These are phyloP conservation scores for Camelina laxa DNA, from an alignment of 345 rosid genomes.

Conservation along the genomic window DNA sequence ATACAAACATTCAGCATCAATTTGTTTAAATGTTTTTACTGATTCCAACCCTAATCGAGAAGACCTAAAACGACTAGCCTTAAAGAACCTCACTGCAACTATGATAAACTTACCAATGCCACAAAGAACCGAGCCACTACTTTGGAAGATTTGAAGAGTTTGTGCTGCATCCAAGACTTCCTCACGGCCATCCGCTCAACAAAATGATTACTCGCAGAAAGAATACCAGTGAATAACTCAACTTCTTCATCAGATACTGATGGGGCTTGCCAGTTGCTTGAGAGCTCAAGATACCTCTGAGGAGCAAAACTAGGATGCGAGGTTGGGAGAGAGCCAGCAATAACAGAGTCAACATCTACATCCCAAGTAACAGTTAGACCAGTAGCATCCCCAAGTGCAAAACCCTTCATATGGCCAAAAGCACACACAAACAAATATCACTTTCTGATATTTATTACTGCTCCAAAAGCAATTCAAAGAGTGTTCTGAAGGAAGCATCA, in stretches of 20 bases:
- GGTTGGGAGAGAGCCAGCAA: conserved; percentile 70
- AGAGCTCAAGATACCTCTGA: conserved; percentile 69
- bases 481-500: conserved; percentile 26
- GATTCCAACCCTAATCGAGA: not conserved
- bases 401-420: conserved; percentile 55
- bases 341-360: conserved; percentile 61
- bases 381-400: conserved; percentile 82
- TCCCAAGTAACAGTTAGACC: conserved; percentile 70
- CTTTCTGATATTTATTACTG: conserved; percentile 27
- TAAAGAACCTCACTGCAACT: not conserved
- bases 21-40: no score
- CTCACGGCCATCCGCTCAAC: conserved; percentile 84
- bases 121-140: conserved; percentile 86
- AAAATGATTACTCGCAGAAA: conserved; percentile 78
- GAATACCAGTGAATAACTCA: conserved; percentile 72
- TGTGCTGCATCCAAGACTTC: conserved; percentile 84
- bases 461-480: not conserved
- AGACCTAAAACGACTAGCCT: not conserved
- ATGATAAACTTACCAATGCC: conserved; percentile 54
- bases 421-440: conserved; percentile 22
- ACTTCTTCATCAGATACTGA: conserved; percentile 52
- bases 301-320: conserved; percentile 72
- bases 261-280: conserved; percentile 68
- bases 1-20: no score
- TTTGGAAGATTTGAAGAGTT: conserved; percentile 62